Conservation (phyloP, 306 rosid genomes). For the Morella rubra region DNA sequence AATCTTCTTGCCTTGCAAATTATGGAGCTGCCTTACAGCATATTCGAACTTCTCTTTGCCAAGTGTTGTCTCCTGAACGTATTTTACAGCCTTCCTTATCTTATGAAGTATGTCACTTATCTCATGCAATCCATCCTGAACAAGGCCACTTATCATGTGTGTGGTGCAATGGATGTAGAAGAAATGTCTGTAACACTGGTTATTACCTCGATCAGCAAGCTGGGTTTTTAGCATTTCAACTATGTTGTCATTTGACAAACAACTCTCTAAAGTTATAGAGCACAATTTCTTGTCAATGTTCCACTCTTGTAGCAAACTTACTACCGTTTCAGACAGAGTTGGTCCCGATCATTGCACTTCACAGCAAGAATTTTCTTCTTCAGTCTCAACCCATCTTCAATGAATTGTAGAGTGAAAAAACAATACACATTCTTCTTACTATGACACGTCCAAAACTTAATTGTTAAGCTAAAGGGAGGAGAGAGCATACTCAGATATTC, state of each 20-base stretch:
- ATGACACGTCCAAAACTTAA: background rate
- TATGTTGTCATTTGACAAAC: background rate
- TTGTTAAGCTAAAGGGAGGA: background rate
- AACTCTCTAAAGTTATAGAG: background rate
- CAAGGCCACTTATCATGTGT: background rate
- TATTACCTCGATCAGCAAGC: background rate
- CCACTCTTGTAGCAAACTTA: background rate
- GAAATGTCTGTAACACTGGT: background rate
- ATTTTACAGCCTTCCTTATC: background rate
- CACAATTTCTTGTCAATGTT: background rate
- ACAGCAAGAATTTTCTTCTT: background rate
- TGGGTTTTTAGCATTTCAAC: background rate
- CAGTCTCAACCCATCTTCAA: background rate
- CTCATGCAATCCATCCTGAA: background rate
- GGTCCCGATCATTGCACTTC: background rate
- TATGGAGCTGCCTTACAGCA: background rate
- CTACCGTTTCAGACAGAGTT: background rate
- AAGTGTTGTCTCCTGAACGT: background rate
- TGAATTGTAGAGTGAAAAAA: background rate
- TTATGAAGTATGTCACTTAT: background rate
- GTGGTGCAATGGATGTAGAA: background rate
- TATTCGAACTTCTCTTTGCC: background rate
- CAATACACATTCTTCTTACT: background rate
- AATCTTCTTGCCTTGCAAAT: background rate
- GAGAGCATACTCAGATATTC: background rate